These are phyloP conservation scores for Aegilops tauschii DNA, from an alignment of 176 grass and related monocot genomes.

Conservation along the genomic window DNA sequence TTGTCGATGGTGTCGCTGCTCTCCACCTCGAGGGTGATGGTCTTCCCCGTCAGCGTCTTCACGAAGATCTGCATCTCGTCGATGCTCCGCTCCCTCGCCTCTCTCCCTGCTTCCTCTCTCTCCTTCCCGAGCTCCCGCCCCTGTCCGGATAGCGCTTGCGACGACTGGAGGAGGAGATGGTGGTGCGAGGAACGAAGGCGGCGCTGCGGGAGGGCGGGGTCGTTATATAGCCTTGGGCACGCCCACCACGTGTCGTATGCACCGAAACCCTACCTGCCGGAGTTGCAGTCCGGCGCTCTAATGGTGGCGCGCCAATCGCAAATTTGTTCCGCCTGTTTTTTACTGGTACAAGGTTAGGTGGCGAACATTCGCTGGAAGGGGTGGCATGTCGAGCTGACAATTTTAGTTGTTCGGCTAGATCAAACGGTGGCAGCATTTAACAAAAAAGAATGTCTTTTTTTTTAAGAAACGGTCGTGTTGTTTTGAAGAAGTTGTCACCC, in stretches of 20 bases:
- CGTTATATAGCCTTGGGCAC: neutral
- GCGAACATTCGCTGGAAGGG: too few species aligned
- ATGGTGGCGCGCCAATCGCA: neutral
- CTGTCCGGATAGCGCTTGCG: too few species aligned
- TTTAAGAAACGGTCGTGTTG: too few species aligned
- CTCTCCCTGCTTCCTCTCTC: neutral
- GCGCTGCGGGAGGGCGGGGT: neutral
- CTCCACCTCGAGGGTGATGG: conserved; percentile 38
- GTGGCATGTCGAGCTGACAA: too few species aligned
- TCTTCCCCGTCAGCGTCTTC: conserved; percentile 32
- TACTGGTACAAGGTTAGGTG: too few species aligned
- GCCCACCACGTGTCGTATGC: neutral
- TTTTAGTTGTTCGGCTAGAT: too few species aligned
- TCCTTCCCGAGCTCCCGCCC: neutral
- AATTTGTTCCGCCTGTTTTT: neutral
- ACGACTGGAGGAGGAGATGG: neutral
- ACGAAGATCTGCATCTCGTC: conserved; percentile 46
- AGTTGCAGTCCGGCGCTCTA: neutral
- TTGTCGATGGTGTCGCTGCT: conserved; percentile 63
- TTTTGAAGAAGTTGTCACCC: too few species aligned
- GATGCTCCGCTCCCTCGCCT: neutral
- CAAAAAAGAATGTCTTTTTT: too few species aligned
- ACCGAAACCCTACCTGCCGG: conserved; percentile 9
- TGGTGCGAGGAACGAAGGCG: neutral
- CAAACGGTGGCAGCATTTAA: too few species aligned